Evolutionary conservation across 2,329 filamentous ascomycete species (phyloP), one percentile per base, ranked within the genome.

Genomic region (Xylariaceae sp.): DNA sequence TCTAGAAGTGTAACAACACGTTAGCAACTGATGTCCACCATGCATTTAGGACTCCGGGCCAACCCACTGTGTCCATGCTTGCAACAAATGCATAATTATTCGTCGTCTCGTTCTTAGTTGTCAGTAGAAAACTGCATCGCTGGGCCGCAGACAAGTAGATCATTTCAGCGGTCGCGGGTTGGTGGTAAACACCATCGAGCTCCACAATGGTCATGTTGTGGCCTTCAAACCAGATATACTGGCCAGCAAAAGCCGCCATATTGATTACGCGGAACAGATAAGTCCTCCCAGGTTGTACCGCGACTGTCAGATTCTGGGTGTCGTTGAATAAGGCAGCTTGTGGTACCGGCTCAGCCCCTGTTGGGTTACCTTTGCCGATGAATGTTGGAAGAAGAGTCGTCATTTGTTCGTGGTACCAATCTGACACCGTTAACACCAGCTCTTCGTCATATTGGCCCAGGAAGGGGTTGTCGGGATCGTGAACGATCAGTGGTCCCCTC

Each of bases 261-360:
- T 91, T 91, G 64, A 91, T 77, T 56, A 92, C 77, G 43, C 87
- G 86, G 64, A 93, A 80, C 7, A 91, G 75, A 56, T 93, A 93
- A 0, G 87, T 93, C 65, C 84, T 90, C 2, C 83, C 82, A 0
- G 89, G 85, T 62, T 86, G 64, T 2, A 92, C 81, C 0, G 78
- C 64, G 40, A 91, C 73, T 2, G 75, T 81, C 2, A 85, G 72
- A 53, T 88, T 81, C 55, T 81, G 79, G 0, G 84, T 86, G 60
- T 93, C 89, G 66, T 93, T 91, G 70, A 91, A 81, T 43, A 93
- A 77, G 1, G 86, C 84, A 3, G 85, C 78, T 40, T 91, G 74
- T 0, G 89, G 89, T 1, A 91, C 79, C 0, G 88, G 87, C 66
- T 89, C 82, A 2, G 82, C 82, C 23, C 82, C 82, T 0, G 78